Base-by-base conservation (phyloP, 1,284 basidiomycete genomes). In the Rhodofomes roseus region DNA sequence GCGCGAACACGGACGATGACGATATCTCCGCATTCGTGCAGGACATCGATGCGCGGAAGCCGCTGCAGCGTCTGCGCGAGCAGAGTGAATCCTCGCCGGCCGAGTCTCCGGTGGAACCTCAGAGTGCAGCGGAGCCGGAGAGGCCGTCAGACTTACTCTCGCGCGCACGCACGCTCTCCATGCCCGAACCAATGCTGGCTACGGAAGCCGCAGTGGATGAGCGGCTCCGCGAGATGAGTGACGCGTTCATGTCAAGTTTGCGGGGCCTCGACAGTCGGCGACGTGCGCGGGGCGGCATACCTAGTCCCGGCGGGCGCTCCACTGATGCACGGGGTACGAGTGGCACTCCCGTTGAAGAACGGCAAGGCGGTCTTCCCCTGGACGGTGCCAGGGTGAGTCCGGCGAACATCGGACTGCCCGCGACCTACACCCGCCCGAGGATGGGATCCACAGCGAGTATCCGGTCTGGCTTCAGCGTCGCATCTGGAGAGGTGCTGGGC, bases 11-110 rank as follows among this genome's bases (percentile, higher is more conserved):
- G 14, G 87, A 91, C 60, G 87, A 90, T 65, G 89, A 90, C 65
- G 89, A 91, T 54, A 84, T 92, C 29, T 88, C 86, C 3, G 77
- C 81, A 16, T 91, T 91, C 66, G 85, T 92, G 40, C 84, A 87
- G 66, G 86, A 89, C 55, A 90, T 90, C 51, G 88, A 89, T 63
- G 72, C 80, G 27, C 77, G 86, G 20, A 85, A 84, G 65, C 89
- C 88, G 1, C 74, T 91, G 46, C 76, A 76, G 29, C 77, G 81
- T 50, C 54, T 63, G 57, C 61, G 69, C 59, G 69, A 69, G 51
- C 67, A 63, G 57, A 58, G 56, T 52, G 31, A 55, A 14, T 29
- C 48, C 11, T 54, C 54, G 20, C 22, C 11, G 8, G 39, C 34
- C 11, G 57, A 59, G 41, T 61, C 59, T 12, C 51, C 40, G 16